Evolutionary conservation across 1,284 basidiomycete genomes (phyloP), one percentile per base, ranked within the genome.

Genomic region (Macrocystidia cucumis): DNA sequence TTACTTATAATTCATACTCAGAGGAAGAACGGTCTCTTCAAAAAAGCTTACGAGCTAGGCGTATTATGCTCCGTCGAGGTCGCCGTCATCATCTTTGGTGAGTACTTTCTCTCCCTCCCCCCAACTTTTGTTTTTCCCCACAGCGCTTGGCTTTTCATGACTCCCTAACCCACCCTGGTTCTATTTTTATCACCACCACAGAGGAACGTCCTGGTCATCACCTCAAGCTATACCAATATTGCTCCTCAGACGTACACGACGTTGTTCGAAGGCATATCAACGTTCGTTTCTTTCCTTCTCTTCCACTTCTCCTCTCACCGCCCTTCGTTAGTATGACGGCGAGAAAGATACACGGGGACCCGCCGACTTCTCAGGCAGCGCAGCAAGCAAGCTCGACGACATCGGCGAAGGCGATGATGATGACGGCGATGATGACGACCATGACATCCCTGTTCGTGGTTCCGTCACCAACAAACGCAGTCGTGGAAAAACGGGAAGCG

Each of bases 201-300:
- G 71, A 72, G 56, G 69, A 73, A 51, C 63, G 69, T 5, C 54
- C 68, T 21, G 67, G 70, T 12, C 69, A 73, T 44, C 69, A 72
- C 52, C 45, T 69, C 37, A 80, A 80, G 57, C 63, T 79, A 2
- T 76, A 75, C 52, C 74, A 79, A 52, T 80, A 78, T 48, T 70
- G 69, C 42, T 75, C 73, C 6, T 58, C 65, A 7, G 70, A 76
- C 48, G 63, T 73, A 33, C 64, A 70, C 37, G 59, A 64, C 40
- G 67, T 73, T 40, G 64, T 72, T 14, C 61, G 70, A 42, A 58
- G 69, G 25, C 71, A 72, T 47, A 35, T 71, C 29, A 54, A 59
- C 40, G 69, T 70, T 46, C 28, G 66, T 56, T 11, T 26, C 31
- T 27, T 36, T 16, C 35, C 32, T 18, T 32, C 18, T 19, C 12